These are phyloP conservation scores for Fusarium pilosicola DNA, from an alignment of 2,329 filamentous ascomycete species.

Conservation along the genomic window DNA sequence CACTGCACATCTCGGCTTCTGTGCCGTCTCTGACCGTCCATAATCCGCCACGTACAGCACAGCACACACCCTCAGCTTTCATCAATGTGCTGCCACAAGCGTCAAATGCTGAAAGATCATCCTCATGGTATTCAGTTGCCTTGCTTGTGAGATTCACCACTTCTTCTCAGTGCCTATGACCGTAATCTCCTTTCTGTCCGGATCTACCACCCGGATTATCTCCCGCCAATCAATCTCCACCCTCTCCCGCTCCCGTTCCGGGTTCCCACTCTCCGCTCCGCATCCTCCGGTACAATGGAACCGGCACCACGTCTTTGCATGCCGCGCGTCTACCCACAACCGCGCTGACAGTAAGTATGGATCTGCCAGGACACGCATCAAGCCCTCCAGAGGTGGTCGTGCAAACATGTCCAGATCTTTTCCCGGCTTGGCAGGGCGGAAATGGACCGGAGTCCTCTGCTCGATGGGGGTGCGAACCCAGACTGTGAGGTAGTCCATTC, in stretches of 20 bases:
- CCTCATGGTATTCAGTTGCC: background rate
- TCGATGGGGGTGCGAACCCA: conserved; percentile 30
- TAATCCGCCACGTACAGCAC: conserved; percentile 23
- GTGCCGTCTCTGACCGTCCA: conserved; percentile 32
- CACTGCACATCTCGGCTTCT: conserved; percentile 22
- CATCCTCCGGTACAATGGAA: conserved; percentile 49
- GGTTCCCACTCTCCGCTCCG: conserved; percentile 17
- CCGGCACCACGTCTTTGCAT: conserved; percentile 54
- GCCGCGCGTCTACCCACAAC: conserved; percentile 50
- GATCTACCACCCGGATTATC: conserved; percentile 46
- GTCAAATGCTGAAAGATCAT: background rate
- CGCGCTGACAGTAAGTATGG: conserved; percentile 55
- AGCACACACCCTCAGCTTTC: conserved; percentile 16
- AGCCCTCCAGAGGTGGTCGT: conserved; percentile 46
- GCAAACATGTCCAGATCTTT: conserved; percentile 38
- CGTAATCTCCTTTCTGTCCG: conserved; percentile 43
- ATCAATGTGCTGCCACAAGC: conserved; percentile 14
- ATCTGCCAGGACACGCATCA: conserved; percentile 56
- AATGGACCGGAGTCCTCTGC: conserved; percentile 10
- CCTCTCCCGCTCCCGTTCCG: conserved; percentile 6
- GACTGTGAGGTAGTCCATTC: conserved; percentile 41
- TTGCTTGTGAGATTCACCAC: conserved; percentile 9
- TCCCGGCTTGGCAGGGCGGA: conserved; percentile 8
- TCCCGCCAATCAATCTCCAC: conserved; percentile 47
- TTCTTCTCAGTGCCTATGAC: conserved; percentile 30